Percentiles rank a stretch among this genome's conserved stretches.
Conservation (phyloP, 2,329 filamentous ascomycete genomes). For the Pseudogymnoascus sp. region DNA sequence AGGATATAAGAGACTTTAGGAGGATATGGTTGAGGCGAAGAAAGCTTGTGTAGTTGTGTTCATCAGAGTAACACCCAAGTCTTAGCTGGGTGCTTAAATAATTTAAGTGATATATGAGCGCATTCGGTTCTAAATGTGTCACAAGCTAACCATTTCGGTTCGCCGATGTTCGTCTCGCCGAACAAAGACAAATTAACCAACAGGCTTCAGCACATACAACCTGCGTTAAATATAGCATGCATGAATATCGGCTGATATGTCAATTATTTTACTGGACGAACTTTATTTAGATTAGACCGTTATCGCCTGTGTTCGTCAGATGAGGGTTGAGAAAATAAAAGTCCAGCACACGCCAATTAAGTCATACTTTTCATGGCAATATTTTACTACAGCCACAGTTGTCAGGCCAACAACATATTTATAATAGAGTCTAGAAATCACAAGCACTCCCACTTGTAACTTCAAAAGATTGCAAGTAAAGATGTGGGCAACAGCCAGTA, state of each 20-base stretch:
- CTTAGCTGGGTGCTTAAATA: neutral
- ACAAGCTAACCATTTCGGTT: neutral
- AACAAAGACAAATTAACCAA: neutral
- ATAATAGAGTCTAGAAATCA: neutral
- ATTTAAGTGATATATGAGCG: neutral
- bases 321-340: neutral
- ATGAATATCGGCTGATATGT: neutral
- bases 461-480: neutral
- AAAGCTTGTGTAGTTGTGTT: neutral
- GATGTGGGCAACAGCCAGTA: neutral
- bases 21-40: neutral
- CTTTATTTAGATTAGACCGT: neutral
- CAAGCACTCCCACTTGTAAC: neutral
- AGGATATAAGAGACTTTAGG: neutral
- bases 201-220: neutral
- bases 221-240: neutral
- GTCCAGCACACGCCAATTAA: neutral
- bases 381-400: neutral
- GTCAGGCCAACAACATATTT: neutral
- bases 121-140: neutral
- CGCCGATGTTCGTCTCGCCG: neutral
- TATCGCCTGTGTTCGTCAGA: neutral
- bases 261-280: neutral
- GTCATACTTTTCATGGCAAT: neutral
- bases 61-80: neutral